A percentile compares a stretch with the other conserved stretches of the same genome.
Evolutionary conservation across 1,284 basidiomycete species (phyloP).

Genomic region (Boletellus sp.): DNA sequence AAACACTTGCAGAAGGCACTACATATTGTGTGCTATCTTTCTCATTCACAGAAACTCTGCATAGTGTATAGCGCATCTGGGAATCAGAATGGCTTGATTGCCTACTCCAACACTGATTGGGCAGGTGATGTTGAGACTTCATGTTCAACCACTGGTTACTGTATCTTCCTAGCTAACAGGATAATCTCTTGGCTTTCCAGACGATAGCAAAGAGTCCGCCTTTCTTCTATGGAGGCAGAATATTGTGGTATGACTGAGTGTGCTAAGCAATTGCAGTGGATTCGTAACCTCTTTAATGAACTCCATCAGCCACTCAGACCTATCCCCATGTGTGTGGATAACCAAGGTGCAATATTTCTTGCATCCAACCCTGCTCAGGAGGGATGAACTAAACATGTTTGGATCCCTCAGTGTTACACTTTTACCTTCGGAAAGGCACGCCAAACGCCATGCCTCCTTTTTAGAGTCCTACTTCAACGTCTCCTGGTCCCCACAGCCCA

Average conservation of each 20-base stretch:
- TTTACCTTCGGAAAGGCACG: too few relatives aligned
- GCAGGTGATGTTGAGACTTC: background rate
- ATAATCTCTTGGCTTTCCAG: conserved; percentile 1
- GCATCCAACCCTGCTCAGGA: background rate
- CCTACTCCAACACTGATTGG: background rate
- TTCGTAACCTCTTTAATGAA: background rate
- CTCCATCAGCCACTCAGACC: background rate
- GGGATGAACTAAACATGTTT: background rate
- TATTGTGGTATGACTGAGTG: background rate
- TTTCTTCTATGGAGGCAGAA: background rate
- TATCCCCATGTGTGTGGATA: background rate
- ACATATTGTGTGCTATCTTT: background rate
- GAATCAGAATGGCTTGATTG: background rate
- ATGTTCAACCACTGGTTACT: background rate
- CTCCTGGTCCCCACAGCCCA: too few relatives aligned
- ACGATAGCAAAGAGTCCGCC: background rate
- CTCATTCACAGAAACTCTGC: background rate
- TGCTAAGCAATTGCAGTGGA: background rate
- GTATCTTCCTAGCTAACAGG: background rate
- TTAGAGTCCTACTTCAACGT: too few relatives aligned
- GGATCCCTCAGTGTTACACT: too few relatives aligned
- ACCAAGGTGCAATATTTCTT: background rate
- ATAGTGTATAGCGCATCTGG: background rate
- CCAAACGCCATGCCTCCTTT: too few relatives aligned
- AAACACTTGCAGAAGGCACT: background rate